Conservation (phyloP, 1,284 basidiomycete genomes). For the Afroboletus lepidellus region DNA sequence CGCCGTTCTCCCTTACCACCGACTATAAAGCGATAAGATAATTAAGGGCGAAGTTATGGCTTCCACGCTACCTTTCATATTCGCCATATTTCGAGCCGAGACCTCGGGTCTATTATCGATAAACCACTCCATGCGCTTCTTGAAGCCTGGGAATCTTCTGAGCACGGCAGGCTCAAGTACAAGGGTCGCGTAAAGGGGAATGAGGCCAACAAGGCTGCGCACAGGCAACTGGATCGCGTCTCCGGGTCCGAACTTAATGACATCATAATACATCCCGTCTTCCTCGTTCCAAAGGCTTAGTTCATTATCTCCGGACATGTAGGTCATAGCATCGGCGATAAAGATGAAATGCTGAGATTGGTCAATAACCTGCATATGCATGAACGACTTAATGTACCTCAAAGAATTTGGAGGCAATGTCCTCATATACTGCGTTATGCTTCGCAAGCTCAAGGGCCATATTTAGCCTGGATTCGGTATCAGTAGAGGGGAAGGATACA, state of each 20-base stretch:
- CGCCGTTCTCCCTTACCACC: slow-evolving; percentile 84
- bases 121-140: slow-evolving; percentile 99
- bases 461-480: slow-evolving; percentile 64
- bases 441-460: slow-evolving; percentile 97
- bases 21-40: slow-evolving; percentile 40
- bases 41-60: neutral
- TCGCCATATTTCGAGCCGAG: slow-evolving; percentile 92
- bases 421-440: slow-evolving; percentile 96
- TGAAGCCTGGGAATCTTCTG: slow-evolving; percentile 94
- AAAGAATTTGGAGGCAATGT: slow-evolving; percentile 99
- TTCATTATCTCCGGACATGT: slow-evolving; percentile 72
- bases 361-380: slow-evolving; percentile 3
- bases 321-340: slow-evolving; percentile 98
- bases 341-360: slow-evolving; percentile 83
- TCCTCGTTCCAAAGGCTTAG: slow-evolving; percentile 92
- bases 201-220: slow-evolving; percentile 90
- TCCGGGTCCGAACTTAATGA: slow-evolving; percentile 87
- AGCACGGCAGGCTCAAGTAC: slow-evolving; percentile 89
- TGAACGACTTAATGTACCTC: slow-evolving; percentile 52
- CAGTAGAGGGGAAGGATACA: slow-evolving; percentile 1
- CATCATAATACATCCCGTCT: slow-evolving; percentile 98
- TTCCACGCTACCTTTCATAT: slow-evolving; percentile 73
- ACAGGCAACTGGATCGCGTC: slow-evolving; percentile 88
- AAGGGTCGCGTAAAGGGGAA: slow-evolving; percentile 92
- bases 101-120: slow-evolving; percentile 89